These are phyloP conservation scores for Filobasidium floriforme DNA, from an alignment of 768 basidiomycete genomes.

Conservation along the genomic window DNA sequence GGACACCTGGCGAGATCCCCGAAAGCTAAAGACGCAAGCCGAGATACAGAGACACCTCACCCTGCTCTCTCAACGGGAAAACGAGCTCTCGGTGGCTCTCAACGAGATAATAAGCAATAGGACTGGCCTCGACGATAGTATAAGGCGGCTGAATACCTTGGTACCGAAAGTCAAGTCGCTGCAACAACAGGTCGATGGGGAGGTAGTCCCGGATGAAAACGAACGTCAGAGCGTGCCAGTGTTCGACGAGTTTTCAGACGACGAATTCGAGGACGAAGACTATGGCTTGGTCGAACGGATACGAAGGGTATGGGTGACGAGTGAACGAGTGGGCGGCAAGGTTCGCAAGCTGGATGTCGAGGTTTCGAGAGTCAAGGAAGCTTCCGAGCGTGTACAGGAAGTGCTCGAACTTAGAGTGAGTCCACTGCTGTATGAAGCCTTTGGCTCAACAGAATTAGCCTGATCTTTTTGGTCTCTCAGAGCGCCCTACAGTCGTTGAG, in stretches of 20 bases:
- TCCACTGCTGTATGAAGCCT: slow-evolving; percentile 12
- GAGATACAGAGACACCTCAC: neutral
- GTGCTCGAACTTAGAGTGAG: slow-evolving; percentile 89
- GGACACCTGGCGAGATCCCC: neutral
- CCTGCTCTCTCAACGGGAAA: slow-evolving; percentile 62
- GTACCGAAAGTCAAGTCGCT: slow-evolving; percentile 41
- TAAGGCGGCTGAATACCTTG: slow-evolving; percentile 58
- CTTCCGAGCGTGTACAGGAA: slow-evolving; percentile 81
- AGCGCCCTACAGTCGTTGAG: slow-evolving; percentile 58
- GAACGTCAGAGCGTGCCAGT: neutral
- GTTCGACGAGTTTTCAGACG: slow-evolving; percentile 56
- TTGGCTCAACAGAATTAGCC: neutral
- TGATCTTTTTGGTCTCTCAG: slow-evolving; percentile 46
- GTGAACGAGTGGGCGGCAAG: slow-evolving; percentile 78
- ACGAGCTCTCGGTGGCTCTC: slow-evolving; percentile 65
- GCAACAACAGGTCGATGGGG: slow-evolving; percentile 24
- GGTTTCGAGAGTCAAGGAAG: slow-evolving; percentile 80
- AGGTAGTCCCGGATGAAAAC: neutral
- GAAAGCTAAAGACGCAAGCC: neutral
- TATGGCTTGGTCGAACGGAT: slow-evolving; percentile 43
- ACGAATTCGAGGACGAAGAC: slow-evolving; percentile 51
- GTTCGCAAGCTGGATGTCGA: slow-evolving; percentile 85
- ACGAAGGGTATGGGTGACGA: slow-evolving; percentile 43
- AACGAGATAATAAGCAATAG: slow-evolving; percentile 62
- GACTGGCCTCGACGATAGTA: slow-evolving; percentile 58